Base-by-base conservation (phyloP, 306 rosid species). In the Mucuna pruriens region DNA sequence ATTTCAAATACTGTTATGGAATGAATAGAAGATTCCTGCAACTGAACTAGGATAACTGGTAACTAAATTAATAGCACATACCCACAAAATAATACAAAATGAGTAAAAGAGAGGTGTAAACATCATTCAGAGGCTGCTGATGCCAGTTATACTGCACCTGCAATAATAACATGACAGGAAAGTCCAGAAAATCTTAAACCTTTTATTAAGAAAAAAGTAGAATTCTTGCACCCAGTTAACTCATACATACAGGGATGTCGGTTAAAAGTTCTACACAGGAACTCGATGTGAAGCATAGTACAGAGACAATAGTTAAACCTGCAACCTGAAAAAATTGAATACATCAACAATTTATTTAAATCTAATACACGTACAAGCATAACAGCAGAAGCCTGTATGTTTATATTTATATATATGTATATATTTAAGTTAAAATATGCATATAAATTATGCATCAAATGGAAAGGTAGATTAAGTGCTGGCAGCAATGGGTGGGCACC, bases 1-100 rank as follows among this genome's bases (percentile, higher is more conserved):
- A 20, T 70, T 61, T 70, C 74, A 70, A 45, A 74, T 46, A 61
- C 20, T 39, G 42, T 39, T 38, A 68, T 54, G 40, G 44, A 69
- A 51, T 25, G 64, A 69, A 65, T 36, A 76, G 42, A 34, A 66
- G 48, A 62, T 80, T 75, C 58, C 16, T 54, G 65, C 65, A 55
- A 74, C 67, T 67, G 36, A 63, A 81, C 51, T 25, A 25, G 61
- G 38, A 76, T 71, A 74, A 78, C 33, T 42, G 44, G 57, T 55
- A 54, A 29, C 44, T 44, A 71, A 58, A 57, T 77, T 57, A 77
- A 62, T 57, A 84, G 75, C 38, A 70, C 92, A 8, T 87, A 95
- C 99, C 99, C 79, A 95, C 84, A 75, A 91, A 90, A 79, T 89
- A 88, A 84, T 95, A 93, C 81, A 90, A 74, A 87, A 95, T 74